These are phyloP conservation scores for Metschnikowia lochheadii DNA, from an alignment of 805 yeast genomes.

Conservation along the genomic window DNA sequence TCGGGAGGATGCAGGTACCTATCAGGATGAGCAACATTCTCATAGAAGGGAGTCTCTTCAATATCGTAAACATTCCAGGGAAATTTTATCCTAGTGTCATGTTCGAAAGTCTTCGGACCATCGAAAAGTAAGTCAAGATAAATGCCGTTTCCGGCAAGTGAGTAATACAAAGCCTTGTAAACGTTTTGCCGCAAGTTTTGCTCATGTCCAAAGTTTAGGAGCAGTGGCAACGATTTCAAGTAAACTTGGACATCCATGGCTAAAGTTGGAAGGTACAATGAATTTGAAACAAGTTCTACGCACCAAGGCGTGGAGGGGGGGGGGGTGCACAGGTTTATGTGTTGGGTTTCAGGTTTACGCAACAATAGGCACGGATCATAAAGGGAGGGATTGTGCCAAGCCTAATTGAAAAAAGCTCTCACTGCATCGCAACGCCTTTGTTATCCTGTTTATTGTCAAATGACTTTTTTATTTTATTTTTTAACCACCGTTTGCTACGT, in stretches of 20 bases:
- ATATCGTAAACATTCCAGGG: conserved; percentile 5
- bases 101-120: not conserved
- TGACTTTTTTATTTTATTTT: no score
- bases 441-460: no score
- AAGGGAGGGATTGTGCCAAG: not conserved
- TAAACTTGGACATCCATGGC: not conserved
- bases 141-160: conserved; percentile 19
- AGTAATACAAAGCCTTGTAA: conserved; percentile 27
- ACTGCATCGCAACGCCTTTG: no score
- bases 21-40: not conserved
- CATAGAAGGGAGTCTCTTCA: conserved; percentile 9
- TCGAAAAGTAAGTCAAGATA: conserved; percentile 13
- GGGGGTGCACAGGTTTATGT: not conserved
- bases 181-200: conserved; percentile 15
- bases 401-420: not conserved
- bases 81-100: not conserved
- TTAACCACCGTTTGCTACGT: not conserved
- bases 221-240: conserved; percentile 11
- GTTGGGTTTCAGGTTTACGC: no score
- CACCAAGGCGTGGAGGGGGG: not conserved
- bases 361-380: no score
- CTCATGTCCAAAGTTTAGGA: conserved; percentile 5
- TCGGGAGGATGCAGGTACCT: conserved; percentile 45
- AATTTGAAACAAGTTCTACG: not conserved
- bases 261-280: not conserved